phyloP scores from a whole-genome alignment of 1,284 basidiomycete genomes.

The Ustilago xerochloae region DNA sequence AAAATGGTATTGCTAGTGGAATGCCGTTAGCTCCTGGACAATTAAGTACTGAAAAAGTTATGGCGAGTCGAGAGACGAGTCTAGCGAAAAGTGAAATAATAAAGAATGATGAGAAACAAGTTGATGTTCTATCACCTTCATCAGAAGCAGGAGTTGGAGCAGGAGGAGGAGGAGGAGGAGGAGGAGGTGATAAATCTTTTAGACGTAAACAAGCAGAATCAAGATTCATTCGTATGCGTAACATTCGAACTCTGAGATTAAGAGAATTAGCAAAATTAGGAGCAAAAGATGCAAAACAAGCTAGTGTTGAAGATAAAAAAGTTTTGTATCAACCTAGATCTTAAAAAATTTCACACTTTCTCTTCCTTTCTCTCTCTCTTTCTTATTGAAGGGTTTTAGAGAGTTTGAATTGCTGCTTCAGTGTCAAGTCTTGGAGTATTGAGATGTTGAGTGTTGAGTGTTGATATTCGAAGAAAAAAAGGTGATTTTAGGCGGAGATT shows the following conservation, averaged over 20 bases:
- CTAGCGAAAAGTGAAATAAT: not conserved
- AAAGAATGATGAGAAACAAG: not conserved
- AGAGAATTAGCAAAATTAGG: constrained; percentile 56
- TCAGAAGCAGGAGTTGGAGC: not conserved
- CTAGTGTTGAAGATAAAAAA: constrained; percentile 9
- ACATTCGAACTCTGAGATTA: constrained; percentile 37
- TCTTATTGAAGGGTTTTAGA: too few species aligned
- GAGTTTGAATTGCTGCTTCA: too few species aligned
- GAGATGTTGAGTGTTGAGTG: too few species aligned
- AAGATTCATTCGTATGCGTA: constrained; percentile 45
- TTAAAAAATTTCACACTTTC: not conserved
- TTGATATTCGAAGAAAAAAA: too few species aligned
- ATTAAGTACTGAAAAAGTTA: constrained; percentile 4
- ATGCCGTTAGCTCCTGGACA: constrained; percentile 65
- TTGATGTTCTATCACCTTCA: constrained; percentile 5
- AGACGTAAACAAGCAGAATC: constrained; percentile 37
- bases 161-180: not conserved
- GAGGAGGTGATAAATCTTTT: not conserved
- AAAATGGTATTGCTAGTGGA: constrained; percentile 51
- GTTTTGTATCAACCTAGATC: constrained; percentile 43
- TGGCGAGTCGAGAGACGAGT: not conserved
- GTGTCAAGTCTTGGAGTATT: too few species aligned
- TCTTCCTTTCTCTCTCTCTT: not conserved
- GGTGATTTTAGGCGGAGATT: too few species aligned
- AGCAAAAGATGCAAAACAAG: constrained; percentile 33